These are phyloP conservation scores for Cenchrus americanus DNA, from an alignment of 176 grass and related monocot species.

Conservation along the genomic window DNA sequence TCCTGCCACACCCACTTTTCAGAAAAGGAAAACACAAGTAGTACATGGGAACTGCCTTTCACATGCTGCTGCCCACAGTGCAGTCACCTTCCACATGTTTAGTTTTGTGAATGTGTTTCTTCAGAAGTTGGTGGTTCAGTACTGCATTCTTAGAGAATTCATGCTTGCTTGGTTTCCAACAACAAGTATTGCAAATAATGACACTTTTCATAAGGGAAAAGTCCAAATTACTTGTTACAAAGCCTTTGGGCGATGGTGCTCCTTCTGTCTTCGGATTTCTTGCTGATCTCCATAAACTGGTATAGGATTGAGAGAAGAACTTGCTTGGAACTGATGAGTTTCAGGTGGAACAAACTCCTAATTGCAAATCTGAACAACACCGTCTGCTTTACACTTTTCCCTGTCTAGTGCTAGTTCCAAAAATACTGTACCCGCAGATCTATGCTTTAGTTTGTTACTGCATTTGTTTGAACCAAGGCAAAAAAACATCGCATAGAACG, in stretches of 20 bases:
- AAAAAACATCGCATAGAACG: background rate
- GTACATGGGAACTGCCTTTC: background rate
- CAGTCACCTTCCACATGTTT: background rate
- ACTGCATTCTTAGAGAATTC: background rate
- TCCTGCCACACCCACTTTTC: constrained; percentile 18
- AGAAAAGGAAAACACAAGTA: background rate
- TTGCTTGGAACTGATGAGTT: background rate
- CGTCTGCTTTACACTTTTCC: background rate
- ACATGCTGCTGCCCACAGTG: background rate
- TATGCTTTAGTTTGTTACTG: no score
- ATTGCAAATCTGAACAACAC: background rate
- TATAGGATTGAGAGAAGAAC: background rate
- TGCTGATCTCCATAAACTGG: background rate
- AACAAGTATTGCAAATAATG: background rate
- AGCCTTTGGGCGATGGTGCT: no score
- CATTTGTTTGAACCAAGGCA: background rate
- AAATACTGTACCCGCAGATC: background rate
- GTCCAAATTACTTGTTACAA: no score
- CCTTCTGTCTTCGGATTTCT: no score
- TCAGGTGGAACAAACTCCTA: background rate
- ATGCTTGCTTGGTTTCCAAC: background rate
- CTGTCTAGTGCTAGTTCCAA: background rate
- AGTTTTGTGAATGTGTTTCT: no score
- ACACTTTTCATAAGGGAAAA: no score
- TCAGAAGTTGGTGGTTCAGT: no score